phyloP scores from a whole-genome alignment of 331 rosid genomes.

The Rosa hybrid region DNA sequence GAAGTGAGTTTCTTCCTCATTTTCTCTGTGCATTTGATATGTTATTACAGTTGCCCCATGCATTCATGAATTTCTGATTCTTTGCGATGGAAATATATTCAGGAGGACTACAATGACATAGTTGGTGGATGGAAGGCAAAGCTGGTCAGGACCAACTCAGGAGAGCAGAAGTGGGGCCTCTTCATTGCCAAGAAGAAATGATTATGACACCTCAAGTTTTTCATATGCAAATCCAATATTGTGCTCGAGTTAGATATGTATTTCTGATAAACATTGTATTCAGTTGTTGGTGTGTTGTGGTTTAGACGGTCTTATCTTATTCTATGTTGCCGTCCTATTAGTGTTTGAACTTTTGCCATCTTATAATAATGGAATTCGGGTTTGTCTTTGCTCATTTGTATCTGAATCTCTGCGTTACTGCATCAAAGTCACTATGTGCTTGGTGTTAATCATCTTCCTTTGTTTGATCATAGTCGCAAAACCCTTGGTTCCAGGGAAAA shows the following conservation, averaged over 20 bases:
- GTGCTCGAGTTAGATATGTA: neutral
- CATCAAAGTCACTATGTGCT: neutral
- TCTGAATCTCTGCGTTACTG: neutral
- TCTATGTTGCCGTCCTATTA: neutral
- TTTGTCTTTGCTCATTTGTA: neutral
- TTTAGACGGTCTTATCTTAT: neutral
- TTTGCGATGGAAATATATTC: constrained; percentile 13
- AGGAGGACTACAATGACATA: constrained; percentile 78
- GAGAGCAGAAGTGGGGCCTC: constrained; percentile 94
- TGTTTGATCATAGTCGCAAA: neutral
- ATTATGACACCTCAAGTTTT: neutral
- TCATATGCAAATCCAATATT: neutral
- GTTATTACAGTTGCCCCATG: neutral
- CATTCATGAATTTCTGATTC: neutral
- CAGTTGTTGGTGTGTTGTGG: neutral
- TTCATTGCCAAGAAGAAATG: constrained; percentile 71
- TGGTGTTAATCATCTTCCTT: neutral
- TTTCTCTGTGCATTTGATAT: constrained; percentile 8
- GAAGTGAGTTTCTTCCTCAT: constrained; percentile 48
- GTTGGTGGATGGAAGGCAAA: constrained; percentile 84
- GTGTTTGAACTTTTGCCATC: neutral
- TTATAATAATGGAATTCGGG: constrained; percentile 5
- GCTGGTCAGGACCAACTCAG: constrained; percentile 56
- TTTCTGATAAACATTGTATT: neutral
- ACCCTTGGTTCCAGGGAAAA: too few relatives aligned